Evolutionary conservation across 1,284 basidiomycete genomes (phyloP).

Genomic region (Caloboletus inedulis): DNA sequence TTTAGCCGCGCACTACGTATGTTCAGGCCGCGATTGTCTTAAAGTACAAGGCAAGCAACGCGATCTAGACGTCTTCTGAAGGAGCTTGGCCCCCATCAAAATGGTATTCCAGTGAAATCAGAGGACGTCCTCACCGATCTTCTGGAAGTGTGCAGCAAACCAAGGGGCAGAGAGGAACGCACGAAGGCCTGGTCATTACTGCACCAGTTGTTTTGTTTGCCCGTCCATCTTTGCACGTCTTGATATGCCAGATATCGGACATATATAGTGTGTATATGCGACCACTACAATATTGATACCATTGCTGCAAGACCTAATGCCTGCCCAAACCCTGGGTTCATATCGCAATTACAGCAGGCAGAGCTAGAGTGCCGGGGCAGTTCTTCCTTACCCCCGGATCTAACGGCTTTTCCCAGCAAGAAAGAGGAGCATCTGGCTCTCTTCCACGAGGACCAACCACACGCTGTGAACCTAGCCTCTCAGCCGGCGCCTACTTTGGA

Average conservation of each 20-base stretch:
- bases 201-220: too few species aligned
- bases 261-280: too few species aligned
- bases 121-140: neutral
- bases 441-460: conserved; percentile 2
- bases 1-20: neutral
- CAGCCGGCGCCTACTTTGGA: neutral
- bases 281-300: too few species aligned
- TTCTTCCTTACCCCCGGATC: neutral
- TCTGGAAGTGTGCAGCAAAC: neutral
- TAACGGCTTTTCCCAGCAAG: conserved; percentile 2
- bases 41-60: neutral
- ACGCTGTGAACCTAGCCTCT: neutral
- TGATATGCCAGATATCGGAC: too few species aligned
- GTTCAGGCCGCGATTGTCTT: neutral
- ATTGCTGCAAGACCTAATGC: conserved; percentile 7
- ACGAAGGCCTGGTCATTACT: too few species aligned
- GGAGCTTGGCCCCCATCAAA: neutral
- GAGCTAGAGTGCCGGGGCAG: conserved; percentile 1
- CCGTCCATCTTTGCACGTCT: too few species aligned
- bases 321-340: conserved; percentile 12
- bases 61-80: neutral
- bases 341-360: neutral
- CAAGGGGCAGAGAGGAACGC: too few species aligned
- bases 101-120: neutral
- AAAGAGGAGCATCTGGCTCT: conserved; percentile 10